Percentiles rank a stretch among this genome's conserved stretches.
Evolutionary conservation across 805 yeast genomes (phyloP).

Genomic region (Torulaspora delbrueckii): DNA sequence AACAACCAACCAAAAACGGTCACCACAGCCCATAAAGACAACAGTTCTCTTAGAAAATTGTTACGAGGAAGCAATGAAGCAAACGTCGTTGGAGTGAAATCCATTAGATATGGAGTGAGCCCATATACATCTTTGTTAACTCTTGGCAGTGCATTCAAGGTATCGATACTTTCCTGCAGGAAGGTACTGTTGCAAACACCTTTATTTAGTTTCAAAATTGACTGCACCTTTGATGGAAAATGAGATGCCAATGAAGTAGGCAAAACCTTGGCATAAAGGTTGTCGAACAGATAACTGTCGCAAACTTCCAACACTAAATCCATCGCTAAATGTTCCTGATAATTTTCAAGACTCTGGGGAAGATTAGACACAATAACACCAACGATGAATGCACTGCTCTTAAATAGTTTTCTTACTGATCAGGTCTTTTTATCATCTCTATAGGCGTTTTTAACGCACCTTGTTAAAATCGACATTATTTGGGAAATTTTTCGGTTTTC

Average conservation of each 20-base stretch:
- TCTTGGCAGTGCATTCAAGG: constrained; percentile 17
- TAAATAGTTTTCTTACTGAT: not conserved
- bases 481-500: constrained; percentile 3
- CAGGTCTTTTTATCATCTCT: not conserved
- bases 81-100: constrained; percentile 51
- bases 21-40: constrained; percentile 64
- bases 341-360: not conserved
- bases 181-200: constrained; percentile 27
- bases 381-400: not conserved
- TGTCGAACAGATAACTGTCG: constrained; percentile 73
- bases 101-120: constrained; percentile 52
- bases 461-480: constrained; percentile 1
- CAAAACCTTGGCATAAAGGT: constrained; percentile 59
- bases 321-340: constrained; percentile 42
- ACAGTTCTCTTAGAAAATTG: constrained; percentile 62
- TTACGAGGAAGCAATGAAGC: constrained; percentile 70
- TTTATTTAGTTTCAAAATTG: constrained; percentile 20
- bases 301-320: constrained; percentile 82
- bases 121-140: constrained; percentile 50
- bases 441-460: constrained; percentile 2
- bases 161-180: constrained; percentile 17
- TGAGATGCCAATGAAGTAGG: constrained; percentile 50
- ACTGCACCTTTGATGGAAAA: constrained; percentile 29
- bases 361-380: not conserved
- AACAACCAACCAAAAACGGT: constrained; percentile 83